Evolutionary conservation across 257 asterid species (phyloP), one percentile per base, ranked within the genome.

Genomic region (Anisodus acutangulus): DNA sequence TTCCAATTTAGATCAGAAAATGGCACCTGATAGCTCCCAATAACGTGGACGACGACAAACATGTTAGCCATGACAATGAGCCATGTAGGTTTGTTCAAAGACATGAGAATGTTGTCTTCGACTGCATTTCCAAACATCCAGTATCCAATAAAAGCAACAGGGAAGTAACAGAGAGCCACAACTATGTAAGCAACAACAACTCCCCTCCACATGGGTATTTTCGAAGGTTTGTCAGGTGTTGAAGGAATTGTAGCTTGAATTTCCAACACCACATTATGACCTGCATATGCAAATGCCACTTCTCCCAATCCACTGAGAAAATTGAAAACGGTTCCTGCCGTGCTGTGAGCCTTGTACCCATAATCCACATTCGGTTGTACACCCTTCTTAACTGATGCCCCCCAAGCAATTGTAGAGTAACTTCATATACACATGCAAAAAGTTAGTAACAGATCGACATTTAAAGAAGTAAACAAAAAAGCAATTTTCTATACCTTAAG

Each of bases 161-260:
- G 98, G 89, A 95, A 95, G 85, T 94, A 95, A 90, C 99, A 95
- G 60, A 94, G 71, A 0, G 99, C 98, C 2, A 95, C 98, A 8
- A 95, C 92, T 6, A 94, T 90, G 81, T 95, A 95, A 62, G 99
- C 99, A 81, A 96, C 94, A 12, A 96, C 6, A 4, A 96, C 98
- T 31, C 99, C 99, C 78, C 90, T 90, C 99, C 99, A 96, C 99
- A 96, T 96, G 2, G 98, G 91, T 1, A 78, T 89, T 88, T 96
- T 94, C 4, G 99, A 96, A 8, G 99, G 99, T 90, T 91, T 92
- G 83, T 91, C 98, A 0, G 98, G 98, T 1, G 95, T 93, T 0
- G 99, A 96, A 19, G 97, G 99, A 58, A 96, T 93, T 6, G 99
- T 96, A 8, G 99, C 98, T 85, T 95, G 97, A 66, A 95, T 95